These are phyloP conservation scores for Firmiana major DNA, from an alignment of 345 rosid species.

Conservation along the genomic window DNA sequence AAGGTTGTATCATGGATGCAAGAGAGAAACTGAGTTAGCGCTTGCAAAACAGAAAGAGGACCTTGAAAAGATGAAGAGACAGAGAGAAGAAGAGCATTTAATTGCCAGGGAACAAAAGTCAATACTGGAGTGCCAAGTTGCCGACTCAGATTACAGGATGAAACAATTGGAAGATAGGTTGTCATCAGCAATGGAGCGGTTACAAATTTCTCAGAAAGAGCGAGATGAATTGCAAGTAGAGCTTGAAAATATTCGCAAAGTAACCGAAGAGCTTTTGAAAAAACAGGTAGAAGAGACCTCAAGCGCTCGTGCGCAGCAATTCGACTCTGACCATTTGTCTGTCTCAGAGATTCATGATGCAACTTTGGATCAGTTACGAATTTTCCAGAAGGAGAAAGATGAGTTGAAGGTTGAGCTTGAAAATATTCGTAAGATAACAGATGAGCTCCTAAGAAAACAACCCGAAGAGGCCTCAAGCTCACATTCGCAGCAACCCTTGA, in stretches of 20 bases:
- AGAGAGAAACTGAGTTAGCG: conserved; percentile 27
- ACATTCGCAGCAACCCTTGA: conserved; percentile 10
- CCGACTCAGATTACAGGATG: conserved; percentile 3
- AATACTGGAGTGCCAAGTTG: conserved; percentile 7
- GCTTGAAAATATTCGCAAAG: conserved; percentile 17
- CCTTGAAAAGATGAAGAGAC: conserved; percentile 31
- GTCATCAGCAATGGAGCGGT: conserved; percentile 15
- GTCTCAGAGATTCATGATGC: conserved; percentile 28
- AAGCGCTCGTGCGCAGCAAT: no score
- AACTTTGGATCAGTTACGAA: conserved; percentile 14
- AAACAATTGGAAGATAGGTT: conserved; percentile 19
- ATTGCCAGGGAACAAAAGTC: conserved; percentile 17
- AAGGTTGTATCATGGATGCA: conserved; percentile 26
- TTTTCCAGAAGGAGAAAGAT: conserved; percentile 9
- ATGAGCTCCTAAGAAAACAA: conserved; percentile 25
- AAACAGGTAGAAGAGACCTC: conserved; percentile 11
- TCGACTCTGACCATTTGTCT: no score
- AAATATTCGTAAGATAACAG: conserved; percentile 14
- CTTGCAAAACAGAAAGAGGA: conserved; percentile 24
- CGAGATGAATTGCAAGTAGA: conserved; percentile 22
- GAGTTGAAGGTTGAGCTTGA: conserved; percentile 22
- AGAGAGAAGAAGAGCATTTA: conserved; percentile 41
- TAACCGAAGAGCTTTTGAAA: conserved; percentile 25
- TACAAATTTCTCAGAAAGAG: conserved; percentile 10
- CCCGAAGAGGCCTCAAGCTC: conserved; percentile 21